Percentiles rank a stretch among this genome's conserved stretches.
Conservation (phyloP, 129 eudicot species). For the Scalesia atractyloides region DNA sequence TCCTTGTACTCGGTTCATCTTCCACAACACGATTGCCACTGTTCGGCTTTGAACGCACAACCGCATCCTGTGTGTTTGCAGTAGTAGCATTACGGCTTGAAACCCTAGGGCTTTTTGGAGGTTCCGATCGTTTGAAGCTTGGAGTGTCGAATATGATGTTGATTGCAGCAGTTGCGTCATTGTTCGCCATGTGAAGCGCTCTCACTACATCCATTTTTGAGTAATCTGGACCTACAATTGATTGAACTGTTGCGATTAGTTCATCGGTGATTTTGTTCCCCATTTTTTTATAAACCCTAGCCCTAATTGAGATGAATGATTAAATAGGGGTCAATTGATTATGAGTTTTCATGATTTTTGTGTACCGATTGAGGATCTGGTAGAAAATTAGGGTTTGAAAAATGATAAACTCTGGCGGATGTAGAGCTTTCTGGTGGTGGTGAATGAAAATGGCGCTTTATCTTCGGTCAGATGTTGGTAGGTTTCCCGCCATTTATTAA, state of each 20-base stretch:
- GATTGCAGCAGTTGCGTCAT: slow-evolving; percentile 86
- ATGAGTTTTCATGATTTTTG: not conserved
- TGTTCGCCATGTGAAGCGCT: slow-evolving; percentile 95
- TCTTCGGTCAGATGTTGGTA: slow-evolving; percentile 26
- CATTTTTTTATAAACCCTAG: slow-evolving; percentile 48
- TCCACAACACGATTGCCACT: slow-evolving; percentile 11
- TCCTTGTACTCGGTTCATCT: slow-evolving; percentile 10
- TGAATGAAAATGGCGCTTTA: slow-evolving; percentile 13
- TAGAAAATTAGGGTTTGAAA: slow-evolving; percentile 30
- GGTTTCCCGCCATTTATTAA: slow-evolving; percentile 38
- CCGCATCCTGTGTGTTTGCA: slow-evolving; percentile 13
- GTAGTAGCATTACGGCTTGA: slow-evolving; percentile 1
- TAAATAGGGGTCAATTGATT: slow-evolving; percentile 13
- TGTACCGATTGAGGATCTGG: not conserved
- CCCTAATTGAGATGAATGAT: slow-evolving; percentile 27
- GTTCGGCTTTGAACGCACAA: slow-evolving; percentile 11
- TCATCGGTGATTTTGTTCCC: slow-evolving; percentile 73
- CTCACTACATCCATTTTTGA: slow-evolving; percentile 89
- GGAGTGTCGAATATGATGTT: slow-evolving; percentile 90
- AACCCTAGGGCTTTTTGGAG: slow-evolving; percentile 38
- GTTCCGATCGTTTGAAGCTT: slow-evolving; percentile 47
- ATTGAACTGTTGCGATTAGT: slow-evolving; percentile 55
- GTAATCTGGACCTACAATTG: slow-evolving; percentile 71
- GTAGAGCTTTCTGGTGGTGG: slow-evolving; percentile 1
- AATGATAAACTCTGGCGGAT: slow-evolving; percentile 16